These are phyloP conservation scores for Platanthera zijinensis DNA, from an alignment of 106 monocot species.

Conservation along the genomic window DNA sequence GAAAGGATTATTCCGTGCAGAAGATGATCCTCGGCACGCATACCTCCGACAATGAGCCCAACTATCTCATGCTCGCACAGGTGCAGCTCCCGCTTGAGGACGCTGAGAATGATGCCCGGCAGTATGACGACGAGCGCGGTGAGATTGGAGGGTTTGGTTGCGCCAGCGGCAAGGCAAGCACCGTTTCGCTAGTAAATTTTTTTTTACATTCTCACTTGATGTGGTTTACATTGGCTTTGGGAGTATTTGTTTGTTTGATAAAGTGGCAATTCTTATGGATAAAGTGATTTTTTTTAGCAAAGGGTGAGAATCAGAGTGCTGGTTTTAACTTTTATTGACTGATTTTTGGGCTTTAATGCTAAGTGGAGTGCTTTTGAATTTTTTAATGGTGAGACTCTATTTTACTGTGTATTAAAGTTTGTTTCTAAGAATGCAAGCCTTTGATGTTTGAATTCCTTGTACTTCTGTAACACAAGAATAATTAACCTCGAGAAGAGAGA, in stretches of 20 bases:
- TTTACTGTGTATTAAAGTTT: neutral
- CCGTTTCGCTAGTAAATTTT: neutral
- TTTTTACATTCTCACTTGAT: neutral
- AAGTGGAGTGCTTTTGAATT: neutral
- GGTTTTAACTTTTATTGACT: neutral
- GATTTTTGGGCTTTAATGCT: neutral
- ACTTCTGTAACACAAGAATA: neutral
- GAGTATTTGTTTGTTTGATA: no score
- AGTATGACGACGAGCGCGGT: conserved; percentile 73
- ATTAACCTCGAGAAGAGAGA: neutral
- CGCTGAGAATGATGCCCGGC: conserved; percentile 76
- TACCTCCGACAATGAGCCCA: conserved; percentile 94
- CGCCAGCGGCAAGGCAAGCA: conserved; percentile 66
- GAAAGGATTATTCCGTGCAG: conserved; percentile 86
- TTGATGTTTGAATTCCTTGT: neutral
- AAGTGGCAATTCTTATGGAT: neutral
- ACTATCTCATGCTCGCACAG: conserved; percentile 94
- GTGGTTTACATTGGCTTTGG: neutral
- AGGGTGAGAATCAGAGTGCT: neutral
- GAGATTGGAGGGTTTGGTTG: conserved; percentile 82
- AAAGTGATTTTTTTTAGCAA: neutral
- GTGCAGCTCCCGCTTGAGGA: conserved; percentile 97
- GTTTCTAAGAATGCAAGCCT: neutral
- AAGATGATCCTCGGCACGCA: conserved; percentile 97
- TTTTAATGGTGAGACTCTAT: neutral